phyloP scores from a whole-genome alignment of 2,329 filamentous ascomycete genomes.

The Pseudopithomyces chartarum region DNA sequence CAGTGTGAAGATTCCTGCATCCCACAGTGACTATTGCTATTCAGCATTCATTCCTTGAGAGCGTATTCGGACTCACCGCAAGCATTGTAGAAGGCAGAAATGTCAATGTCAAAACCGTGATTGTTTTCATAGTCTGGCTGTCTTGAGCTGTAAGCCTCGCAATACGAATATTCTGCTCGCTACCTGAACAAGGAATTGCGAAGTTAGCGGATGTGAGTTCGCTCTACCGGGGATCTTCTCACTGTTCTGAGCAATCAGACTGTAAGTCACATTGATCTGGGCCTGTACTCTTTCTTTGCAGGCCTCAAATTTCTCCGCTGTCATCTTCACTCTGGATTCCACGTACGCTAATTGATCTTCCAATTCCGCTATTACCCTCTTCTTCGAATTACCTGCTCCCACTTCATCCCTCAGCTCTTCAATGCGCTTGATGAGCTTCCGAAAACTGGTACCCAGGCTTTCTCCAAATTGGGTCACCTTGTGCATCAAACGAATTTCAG shows the following conservation, averaged over 20 bases:
- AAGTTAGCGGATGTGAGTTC: too few relatives aligned
- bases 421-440: background rate
- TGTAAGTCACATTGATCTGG: constrained; percentile 9
- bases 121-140: constrained; percentile 10
- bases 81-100: constrained; percentile 8
- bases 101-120: constrained; percentile 7
- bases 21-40: constrained; percentile 4
- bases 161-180: constrained; percentile 9
- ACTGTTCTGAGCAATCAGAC: constrained; percentile 3
- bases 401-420: background rate
- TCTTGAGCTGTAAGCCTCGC: constrained; percentile 3
- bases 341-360: background rate
- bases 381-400: background rate
- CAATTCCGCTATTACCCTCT: background rate
- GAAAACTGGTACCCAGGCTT: background rate
- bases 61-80: background rate
- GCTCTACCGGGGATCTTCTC: too few relatives aligned
- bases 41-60: background rate
- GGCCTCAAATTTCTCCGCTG: background rate
- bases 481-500: background rate
- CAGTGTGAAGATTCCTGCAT: constrained; percentile 7
- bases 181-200: background rate
- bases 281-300: constrained; percentile 3
- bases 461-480: background rate
- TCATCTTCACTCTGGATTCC: background rate